Conservation (phyloP, 768 basidiomycete species). For the Termitomyces sp. region DNA sequence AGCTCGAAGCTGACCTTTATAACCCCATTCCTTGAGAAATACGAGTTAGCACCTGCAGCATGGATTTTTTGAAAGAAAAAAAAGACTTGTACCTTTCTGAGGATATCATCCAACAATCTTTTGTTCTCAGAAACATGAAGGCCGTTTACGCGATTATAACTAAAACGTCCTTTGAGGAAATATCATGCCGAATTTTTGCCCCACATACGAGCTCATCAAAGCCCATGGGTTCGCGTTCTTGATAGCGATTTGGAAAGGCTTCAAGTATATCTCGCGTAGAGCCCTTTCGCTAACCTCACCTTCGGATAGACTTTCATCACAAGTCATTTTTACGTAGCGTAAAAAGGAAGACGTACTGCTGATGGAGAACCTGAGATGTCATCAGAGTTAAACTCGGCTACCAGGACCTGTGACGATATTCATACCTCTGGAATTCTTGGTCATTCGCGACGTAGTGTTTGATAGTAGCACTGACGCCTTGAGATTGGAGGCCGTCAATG, state of each 20-base stretch:
- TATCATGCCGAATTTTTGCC: not conserved
- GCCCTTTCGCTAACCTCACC: constrained; percentile 39
- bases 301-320: constrained; percentile 7
- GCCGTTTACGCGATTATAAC: constrained; percentile 59
- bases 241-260: constrained; percentile 56
- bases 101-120: constrained; percentile 42
- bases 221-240: constrained; percentile 52
- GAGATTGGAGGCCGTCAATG: constrained; percentile 54
- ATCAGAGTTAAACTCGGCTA: not conserved
- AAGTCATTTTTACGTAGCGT: not conserved
- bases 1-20: constrained; percentile 28
- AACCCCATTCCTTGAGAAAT: constrained; percentile 51
- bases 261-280: constrained; percentile 60
- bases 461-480: constrained; percentile 53
- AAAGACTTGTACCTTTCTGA: constrained; percentile 33
- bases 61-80: not conserved
- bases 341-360: constrained; percentile 28
- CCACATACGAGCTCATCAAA: constrained; percentile 48
- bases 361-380: constrained; percentile 31
- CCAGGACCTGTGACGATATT: not conserved
- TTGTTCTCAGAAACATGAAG: constrained; percentile 51
- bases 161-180: constrained; percentile 9
- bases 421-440: constrained; percentile 49
- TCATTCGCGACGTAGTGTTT: constrained; percentile 64
- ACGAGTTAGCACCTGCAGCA: not conserved